Base-by-base conservation (phyloP, 2,329 filamentous ascomycete species). In the Trichoderma pleuroti region DNA sequence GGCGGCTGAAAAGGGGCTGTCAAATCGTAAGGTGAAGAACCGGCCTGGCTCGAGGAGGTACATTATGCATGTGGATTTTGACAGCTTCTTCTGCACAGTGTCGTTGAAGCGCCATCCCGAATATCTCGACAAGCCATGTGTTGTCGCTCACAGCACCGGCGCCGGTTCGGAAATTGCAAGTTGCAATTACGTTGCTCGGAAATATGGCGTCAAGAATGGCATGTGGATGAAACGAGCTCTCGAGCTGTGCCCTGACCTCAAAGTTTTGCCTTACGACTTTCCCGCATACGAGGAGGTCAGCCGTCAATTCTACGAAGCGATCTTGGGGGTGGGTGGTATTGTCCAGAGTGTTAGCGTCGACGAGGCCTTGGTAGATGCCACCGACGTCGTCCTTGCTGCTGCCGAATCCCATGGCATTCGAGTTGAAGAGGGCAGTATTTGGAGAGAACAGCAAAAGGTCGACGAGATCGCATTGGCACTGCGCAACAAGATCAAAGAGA, bases 151-250 rank as follows among this genome's bases (percentile, higher is more conserved):
- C 77, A 92, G 95, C 5, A 87, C 87, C 57, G 95, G 95, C 0
- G 89, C 88, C 28, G 93, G 93, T 0, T 97, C 95, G 0, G 96
- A 99, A 78, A 98, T 99, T 76, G 96, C 96, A 26, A 98, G 94
- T 74, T 99, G 96, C 81, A 99, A 99, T 76, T 99, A 99, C 78
- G 90, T 92, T 24, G 96, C 97, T 8, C 89, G 96, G 46, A 86
- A 88, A 36, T 96, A 91, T 75, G 95, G 95, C 1, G 86, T 99
- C 68, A 97, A 94, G 78, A 99, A 99, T 75, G 97, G 97, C 46
- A 99, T 98, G 96, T 99, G 97, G 96, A 98, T 99, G 95, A 97
- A 95, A 78, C 86, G 87, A 39, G 96, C 96, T 0, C 85, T 91
- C 71, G 91, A 96, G 74, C 80, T 96, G 21, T 99, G 94, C 77